Evolutionary conservation across 2,329 filamentous ascomycete genomes (phyloP).

Genomic region (Ascochyta rabiei): DNA sequence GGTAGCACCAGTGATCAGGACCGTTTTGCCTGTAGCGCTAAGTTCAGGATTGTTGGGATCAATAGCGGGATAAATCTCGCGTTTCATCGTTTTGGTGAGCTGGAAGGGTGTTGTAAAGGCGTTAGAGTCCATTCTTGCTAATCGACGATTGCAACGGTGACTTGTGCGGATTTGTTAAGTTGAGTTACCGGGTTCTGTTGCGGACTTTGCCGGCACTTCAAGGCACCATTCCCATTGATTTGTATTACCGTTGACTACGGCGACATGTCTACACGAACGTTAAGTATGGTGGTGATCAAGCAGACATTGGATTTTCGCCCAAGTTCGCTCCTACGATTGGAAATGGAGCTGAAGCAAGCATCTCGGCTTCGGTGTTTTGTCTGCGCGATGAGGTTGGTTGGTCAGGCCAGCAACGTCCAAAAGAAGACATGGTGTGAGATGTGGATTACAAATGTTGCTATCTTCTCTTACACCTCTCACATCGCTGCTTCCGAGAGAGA

Average conservation of each 20-base stretch:
- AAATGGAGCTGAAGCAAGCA: neutral
- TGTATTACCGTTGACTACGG: neutral
- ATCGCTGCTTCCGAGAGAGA: neutral
- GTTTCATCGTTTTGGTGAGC: conserved; percentile 23
- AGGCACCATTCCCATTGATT: neutral
- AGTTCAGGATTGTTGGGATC: conserved; percentile 21
- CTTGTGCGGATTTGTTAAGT: neutral
- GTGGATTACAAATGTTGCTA: neutral
- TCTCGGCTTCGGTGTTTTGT: neutral
- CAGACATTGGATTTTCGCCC: neutral
- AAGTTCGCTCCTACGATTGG: neutral
- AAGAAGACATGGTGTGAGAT: neutral
- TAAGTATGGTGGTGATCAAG: neutral
- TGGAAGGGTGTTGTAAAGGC: conserved; percentile 24
- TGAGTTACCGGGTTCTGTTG: neutral
- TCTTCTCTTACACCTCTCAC: neutral
- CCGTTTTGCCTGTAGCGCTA: conserved; percentile 24
- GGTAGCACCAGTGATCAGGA: conserved; percentile 29
- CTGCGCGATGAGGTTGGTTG: neutral
- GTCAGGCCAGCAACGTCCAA: neutral
- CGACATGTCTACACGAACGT: neutral
- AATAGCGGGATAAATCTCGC: conserved; percentile 25
- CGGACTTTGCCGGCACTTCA: neutral
- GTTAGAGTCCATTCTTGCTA: conserved; percentile 1
- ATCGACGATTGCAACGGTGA: neutral